Percentiles rank a stretch among this genome's conserved stretches.
Evolutionary conservation across 148 eudicot species (phyloP).

Genomic region (Simmondsia chinensis): DNA sequence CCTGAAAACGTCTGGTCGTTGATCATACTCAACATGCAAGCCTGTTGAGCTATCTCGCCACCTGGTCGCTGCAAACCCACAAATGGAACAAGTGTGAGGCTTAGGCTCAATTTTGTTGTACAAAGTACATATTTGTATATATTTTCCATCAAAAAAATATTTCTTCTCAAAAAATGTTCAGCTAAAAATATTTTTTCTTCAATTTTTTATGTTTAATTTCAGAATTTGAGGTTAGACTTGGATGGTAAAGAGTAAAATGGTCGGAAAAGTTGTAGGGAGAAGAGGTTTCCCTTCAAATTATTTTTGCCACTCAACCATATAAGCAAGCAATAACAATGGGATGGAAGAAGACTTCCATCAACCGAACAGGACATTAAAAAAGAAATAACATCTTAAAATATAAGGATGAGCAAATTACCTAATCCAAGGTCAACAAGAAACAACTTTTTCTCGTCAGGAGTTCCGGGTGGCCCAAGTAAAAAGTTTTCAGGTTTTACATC

Average conservation of each 20-base stretch:
- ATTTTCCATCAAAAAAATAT: no score
- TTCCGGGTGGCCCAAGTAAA: constrained; percentile 85
- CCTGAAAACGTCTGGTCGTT: constrained; percentile 94
- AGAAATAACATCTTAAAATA: background rate
- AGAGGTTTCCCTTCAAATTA: no score
- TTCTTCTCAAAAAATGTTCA: no score
- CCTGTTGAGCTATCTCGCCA: constrained; percentile 72
- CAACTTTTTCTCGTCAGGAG: constrained; percentile 71
- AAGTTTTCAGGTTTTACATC: constrained; percentile 96
- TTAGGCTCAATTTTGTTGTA: no score
- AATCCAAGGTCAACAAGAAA: constrained; percentile 94
- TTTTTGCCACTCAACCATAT: no score
- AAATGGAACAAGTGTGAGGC: no score
- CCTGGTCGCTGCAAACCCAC: constrained; percentile 49
- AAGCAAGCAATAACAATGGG: background rate
- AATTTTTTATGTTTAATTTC: no score
- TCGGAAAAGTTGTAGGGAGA: no score
- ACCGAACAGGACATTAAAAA: background rate
- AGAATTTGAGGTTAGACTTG: no score
- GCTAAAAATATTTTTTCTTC: no score
- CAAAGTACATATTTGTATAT: no score
- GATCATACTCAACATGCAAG: constrained; percentile 86
- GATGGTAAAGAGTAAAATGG: no score
- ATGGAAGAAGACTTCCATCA: background rate
- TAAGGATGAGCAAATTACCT: constrained; percentile 26